Evolutionary conservation across 148 eudicot species (phyloP), one percentile per base, ranked within the genome.

Genomic region (Fagopyrum esculentum): DNA sequence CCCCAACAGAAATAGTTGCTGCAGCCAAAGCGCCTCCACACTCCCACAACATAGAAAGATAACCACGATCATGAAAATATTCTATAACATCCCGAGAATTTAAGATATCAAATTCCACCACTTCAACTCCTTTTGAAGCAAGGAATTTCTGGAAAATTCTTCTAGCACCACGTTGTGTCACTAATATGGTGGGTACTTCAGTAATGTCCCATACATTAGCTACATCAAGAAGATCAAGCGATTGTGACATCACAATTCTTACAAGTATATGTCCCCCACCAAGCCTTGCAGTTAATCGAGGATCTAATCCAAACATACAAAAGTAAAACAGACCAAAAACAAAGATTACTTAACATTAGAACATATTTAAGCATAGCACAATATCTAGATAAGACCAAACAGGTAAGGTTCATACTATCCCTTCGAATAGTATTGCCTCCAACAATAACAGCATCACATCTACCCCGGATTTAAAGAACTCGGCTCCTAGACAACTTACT

Each of bases 41-140:
- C 76, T 95, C 98, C 98, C 98, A 95, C 63, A 95, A 79, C 75
- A 95, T 74, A 22, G 97, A 92, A 80, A 95, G 93, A 82, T 93
- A 91, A 74, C 98, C 98, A 78, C 98, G 94, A 73, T 89, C 96
- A 79, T 87, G 85, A 63, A 95, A 87, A 76, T 95, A 95, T 46
- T 90, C 93, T 91, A 85, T 89, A 43, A 95, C 89, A 77, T 89
- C 97, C 78, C 84, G 86, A 69, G 93, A 96, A 76, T 95, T 89
- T 76, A 95, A 80, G 69, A 92, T 87, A 64, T 95, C 93, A 73
- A 95, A 95, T 76, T 95, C 97, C 82, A 92, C 86, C 55, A 95
- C 97, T 84, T 95, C 98, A 76, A 95, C 95, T 56, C 93, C 98
- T 82, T 86, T 92, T n/a, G 98, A 90, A 26, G 97, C 97, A 83